These are phyloP conservation scores for Calycina herbarum DNA, from an alignment of 2,329 filamentous ascomycete species.

Conservation along the genomic window DNA sequence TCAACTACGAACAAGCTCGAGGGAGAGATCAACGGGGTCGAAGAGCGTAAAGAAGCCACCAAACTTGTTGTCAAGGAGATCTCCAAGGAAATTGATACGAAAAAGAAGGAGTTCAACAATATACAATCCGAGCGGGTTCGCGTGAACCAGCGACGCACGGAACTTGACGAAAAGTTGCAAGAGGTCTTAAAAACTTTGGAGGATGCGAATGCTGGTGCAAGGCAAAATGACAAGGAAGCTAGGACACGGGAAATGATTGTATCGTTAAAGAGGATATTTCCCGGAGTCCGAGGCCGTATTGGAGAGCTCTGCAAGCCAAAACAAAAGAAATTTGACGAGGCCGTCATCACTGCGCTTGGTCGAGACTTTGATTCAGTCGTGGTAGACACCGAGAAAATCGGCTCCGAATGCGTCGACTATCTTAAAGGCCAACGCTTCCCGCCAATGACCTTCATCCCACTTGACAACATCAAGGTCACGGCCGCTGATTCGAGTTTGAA, in stretches of 20 bases:
- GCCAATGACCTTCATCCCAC: conserved; percentile 90
- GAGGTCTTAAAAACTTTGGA: conserved; percentile 78
- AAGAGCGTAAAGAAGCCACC: conserved; percentile 65
- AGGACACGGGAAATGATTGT: conserved; percentile 80
- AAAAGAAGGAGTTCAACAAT: conserved; percentile 88
- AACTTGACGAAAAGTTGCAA: conserved; percentile 88
- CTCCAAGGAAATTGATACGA: conserved; percentile 75
- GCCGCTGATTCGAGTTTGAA: conserved; percentile 88
- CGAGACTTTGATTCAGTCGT: conserved; percentile 93
- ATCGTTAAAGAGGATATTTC: conserved; percentile 85
- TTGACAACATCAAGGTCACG: conserved; percentile 97
- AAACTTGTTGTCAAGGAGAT: conserved; percentile 65
- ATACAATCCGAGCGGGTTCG: conserved; percentile 81
- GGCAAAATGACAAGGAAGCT: conserved; percentile 80
- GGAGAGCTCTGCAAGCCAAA: conserved; percentile 93
- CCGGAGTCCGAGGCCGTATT: conserved; percentile 86
- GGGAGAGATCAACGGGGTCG: conserved; percentile 67
- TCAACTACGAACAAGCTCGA: conserved; percentile 73
- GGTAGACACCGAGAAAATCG: conserved; percentile 92
- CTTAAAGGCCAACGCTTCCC: conserved; percentile 85
- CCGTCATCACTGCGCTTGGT: conserved; percentile 88
- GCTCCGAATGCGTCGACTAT: conserved; percentile 90
- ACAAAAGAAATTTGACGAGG: conserved; percentile 94
- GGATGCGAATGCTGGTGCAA: conserved; percentile 80
- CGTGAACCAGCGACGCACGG: conserved; percentile 77